A percentile compares a stretch with the other conserved stretches of the same genome.
phyloP scores from a whole-genome alignment of 768 basidiomycete species.

The Russula abietina region DNA sequence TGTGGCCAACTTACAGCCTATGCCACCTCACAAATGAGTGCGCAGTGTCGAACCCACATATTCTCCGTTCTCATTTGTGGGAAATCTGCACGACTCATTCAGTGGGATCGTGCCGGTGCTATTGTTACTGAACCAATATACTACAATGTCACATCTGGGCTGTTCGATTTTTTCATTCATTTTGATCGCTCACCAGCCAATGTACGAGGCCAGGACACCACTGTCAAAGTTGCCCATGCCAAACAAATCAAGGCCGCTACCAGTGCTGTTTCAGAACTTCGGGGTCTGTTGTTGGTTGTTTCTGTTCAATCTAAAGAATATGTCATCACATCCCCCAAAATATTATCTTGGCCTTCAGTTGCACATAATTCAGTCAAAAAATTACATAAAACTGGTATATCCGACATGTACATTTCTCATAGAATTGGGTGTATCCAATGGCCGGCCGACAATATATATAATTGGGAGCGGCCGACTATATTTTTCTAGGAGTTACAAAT shows the following conservation, averaged over 20 bases:
- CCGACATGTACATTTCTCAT: too few species aligned
- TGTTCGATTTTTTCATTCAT: neutral
- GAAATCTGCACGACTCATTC: neutral
- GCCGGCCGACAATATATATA: too few species aligned
- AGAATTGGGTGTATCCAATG: too few species aligned
- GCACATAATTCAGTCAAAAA: too few species aligned
- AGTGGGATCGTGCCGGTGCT: slow-evolving; percentile 10
- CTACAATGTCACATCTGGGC: too few species aligned
- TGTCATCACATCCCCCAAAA: too few species aligned
- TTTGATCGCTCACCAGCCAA: neutral
- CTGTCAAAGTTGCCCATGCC: neutral
- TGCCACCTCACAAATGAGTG: neutral
- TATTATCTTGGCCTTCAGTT: too few species aligned
- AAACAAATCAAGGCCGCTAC: neutral
- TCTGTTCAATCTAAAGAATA: too few species aligned
- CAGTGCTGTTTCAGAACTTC: neutral
- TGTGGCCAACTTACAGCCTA: neutral
- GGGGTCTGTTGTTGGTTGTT: neutral
- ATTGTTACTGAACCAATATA: slow-evolving; percentile 2
- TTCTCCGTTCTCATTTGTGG: neutral
- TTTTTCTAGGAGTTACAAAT: too few species aligned
- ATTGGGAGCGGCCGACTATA: too few species aligned
- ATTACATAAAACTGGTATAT: too few species aligned
- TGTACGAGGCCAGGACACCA: neutral
- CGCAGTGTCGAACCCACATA: neutral